Base-by-base conservation (phyloP, 345 rosid genomes). In the Hevea brasiliensis region DNA sequence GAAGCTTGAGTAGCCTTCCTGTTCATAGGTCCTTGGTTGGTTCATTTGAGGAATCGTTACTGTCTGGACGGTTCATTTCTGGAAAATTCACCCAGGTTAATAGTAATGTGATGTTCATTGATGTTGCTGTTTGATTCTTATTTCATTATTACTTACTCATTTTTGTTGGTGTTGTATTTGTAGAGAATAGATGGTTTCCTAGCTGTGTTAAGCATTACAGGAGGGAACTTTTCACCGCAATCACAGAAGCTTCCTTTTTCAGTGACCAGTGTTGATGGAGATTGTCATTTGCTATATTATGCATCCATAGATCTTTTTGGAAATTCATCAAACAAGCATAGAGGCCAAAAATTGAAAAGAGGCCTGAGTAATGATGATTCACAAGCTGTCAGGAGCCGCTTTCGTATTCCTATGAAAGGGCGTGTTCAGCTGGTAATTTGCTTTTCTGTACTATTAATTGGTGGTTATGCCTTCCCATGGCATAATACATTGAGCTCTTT, bases 21-120 rank as follows among this genome's bases (percentile, higher is more conserved):
- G 82, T 89, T 53, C 83, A 90, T 78, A 88, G 97, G 84, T 89
- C 98, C 72, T 81, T 94, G 86, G 91, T 94, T 76, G 98, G 98
- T 86, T 94, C 98, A 42, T 94, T 94, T 68, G 98, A 94, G 86
- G 98, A 94, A 85, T 94, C 98, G 35, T 68, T 94, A 21, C 77
- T 94, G 75, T 92, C 98, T 63, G 98, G 98, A 58, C 81, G 97
- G 77, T 81, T 89, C 71, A 80, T 87, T 63, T 88, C 88, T 64
- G 95, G 92, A 72, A 79, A 81, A 75, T 75, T 76, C 35, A 78
- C 85, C 80, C 92, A 88, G 96, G 97, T 94, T 72, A 70, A 84
- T 77, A 54, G 58, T 55, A 48, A 26, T 50, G 21, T 68, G 59
- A 24, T 41, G 72, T 26, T 68, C 12, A 51, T 32, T 27, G n/a